Evolutionary conservation across 495 filamentous ascomycete genomes (phyloP).

Genomic region (Polyplosphaeria fusca): DNA sequence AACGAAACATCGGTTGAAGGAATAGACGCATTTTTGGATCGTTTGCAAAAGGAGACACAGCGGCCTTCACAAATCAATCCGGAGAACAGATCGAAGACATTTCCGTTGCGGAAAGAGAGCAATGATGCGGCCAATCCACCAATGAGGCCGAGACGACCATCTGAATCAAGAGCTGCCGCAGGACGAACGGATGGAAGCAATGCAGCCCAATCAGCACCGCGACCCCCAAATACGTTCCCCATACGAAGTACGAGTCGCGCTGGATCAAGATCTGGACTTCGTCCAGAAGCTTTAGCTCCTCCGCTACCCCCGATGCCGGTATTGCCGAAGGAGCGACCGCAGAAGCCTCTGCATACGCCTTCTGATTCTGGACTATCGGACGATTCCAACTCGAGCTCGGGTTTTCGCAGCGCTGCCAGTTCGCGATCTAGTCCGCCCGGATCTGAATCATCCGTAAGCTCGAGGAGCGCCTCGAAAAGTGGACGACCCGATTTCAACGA

Average conservation of each 20-base stretch:
- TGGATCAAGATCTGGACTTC: constrained; percentile 16
- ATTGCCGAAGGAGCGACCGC: constrained; percentile 43
- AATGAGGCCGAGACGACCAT: constrained; percentile 18
- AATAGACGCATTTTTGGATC: constrained; percentile 36
- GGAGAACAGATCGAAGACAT: constrained; percentile 31
- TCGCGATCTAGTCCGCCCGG: constrained; percentile 65
- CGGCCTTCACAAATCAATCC: background rate
- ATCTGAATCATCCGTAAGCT: constrained; percentile 25
- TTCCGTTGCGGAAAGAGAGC: constrained; percentile 35
- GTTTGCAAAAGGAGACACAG: constrained; percentile 31
- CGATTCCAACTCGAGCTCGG: constrained; percentile 59
- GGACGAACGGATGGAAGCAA: constrained; percentile 11
- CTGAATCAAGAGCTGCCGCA: constrained; percentile 11
- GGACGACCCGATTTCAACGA: background rate
- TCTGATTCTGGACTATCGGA: constrained; percentile 68
- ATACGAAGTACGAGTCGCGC: constrained; percentile 14
- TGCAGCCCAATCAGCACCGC: background rate
- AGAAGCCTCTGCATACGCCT: constrained; percentile 59
- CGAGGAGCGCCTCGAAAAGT: constrained; percentile 18
- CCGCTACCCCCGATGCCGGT: constrained; percentile 49
- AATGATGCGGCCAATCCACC: constrained; percentile 8
- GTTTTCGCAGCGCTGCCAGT: constrained; percentile 59
- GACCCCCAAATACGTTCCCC: constrained; percentile 16
- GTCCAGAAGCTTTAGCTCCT: constrained; percentile 14
- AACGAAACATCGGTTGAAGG: constrained; percentile 28